Conservation (phyloP, 1,284 basidiomycete species). For the Calocybe gambosa region DNA sequence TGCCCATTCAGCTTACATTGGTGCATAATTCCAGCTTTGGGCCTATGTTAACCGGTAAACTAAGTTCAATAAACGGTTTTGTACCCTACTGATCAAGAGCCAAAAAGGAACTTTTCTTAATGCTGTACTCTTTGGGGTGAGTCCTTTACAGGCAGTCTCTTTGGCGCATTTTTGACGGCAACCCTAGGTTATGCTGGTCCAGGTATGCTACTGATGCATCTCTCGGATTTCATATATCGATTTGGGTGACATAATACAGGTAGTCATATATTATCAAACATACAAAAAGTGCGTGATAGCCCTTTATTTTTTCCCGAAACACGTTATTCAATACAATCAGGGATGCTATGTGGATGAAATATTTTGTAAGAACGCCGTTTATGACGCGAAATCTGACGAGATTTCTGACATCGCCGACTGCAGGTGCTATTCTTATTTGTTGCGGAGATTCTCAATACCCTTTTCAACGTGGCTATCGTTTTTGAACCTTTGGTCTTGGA, state of each 20-base stretch:
- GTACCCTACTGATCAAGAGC: background rate
- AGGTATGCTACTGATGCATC: constrained; percentile 8
- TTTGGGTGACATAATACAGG: constrained; percentile 2
- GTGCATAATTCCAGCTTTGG: constrained; percentile 16
- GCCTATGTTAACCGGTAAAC: constrained; percentile 17
- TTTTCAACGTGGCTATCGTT: constrained; percentile 18
- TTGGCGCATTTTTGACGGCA: background rate
- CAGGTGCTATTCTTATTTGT: constrained; percentile 23
- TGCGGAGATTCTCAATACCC: constrained; percentile 23
- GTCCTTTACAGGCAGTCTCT: background rate
- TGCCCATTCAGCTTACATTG: background rate
- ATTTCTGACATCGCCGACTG: background rate
- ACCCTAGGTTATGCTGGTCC: constrained; percentile 15
- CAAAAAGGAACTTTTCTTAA: constrained; percentile 14
- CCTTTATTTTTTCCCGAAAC: background rate
- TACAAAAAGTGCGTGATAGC: constrained; percentile 15
- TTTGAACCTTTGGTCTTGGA: constrained; percentile 22
- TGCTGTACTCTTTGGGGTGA: constrained; percentile 21
- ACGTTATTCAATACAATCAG: constrained; percentile 1
- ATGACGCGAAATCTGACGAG: background rate
- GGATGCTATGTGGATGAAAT: constrained; percentile 12
- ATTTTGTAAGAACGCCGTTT: constrained; percentile 12
- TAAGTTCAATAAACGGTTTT: background rate
- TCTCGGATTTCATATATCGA: background rate
- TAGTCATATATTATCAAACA: constrained; percentile 15